Evolutionary conservation across 1,139 yeast genomes (phyloP).

Genomic region (Geotrichum histeridarum): DNA sequence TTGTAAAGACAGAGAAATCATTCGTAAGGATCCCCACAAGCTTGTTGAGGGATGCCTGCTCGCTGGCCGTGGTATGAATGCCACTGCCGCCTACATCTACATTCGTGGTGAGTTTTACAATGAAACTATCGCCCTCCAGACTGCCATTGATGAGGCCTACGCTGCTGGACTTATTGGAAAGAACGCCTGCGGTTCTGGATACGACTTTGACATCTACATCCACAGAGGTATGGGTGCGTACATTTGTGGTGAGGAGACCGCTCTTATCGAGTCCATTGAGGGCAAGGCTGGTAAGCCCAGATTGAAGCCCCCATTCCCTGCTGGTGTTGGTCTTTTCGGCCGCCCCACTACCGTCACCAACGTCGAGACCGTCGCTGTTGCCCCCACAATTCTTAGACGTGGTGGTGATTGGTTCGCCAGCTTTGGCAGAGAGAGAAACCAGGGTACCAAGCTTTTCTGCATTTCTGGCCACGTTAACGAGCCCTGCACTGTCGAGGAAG

Average conservation of each 20-base stretch:
- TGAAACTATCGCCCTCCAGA: slow-evolving; percentile 66
- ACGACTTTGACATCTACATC: slow-evolving; percentile 71
- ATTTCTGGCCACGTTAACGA: slow-evolving; percentile 86
- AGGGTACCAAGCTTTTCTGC: slow-evolving; percentile 78
- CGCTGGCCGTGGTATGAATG: slow-evolving; percentile 89
- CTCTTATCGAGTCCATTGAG: slow-evolving; percentile 77
- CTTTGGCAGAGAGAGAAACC: slow-evolving; percentile 81
- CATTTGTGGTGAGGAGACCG: slow-evolving; percentile 88
- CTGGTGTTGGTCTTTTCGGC: slow-evolving; percentile 86
- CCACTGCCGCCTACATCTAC: slow-evolving; percentile 85
- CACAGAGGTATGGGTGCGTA: slow-evolving; percentile 93
- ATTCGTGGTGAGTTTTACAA: slow-evolving; percentile 85
- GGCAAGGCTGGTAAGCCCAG: slow-evolving; percentile 93
- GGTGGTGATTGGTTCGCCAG: slow-evolving; percentile 83
- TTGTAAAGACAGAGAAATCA: slow-evolving; percentile 84
- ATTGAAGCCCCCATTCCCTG: slow-evolving; percentile 90
- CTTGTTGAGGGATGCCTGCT: slow-evolving; percentile 81
- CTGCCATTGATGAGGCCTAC: slow-evolving; percentile 82
- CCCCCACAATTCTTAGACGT: slow-evolving; percentile 82
- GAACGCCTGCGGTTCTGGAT: slow-evolving; percentile 83
- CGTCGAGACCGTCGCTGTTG: slow-evolving; percentile 83
- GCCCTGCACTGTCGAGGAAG: slow-evolving; percentile 90
- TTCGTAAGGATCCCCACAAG: slow-evolving; percentile 86
- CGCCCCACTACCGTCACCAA: slow-evolving; percentile 86
- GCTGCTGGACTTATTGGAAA: slow-evolving; percentile 73